phyloP scores from a whole-genome alignment of 2,329 filamentous ascomycete genomes.

The Stagonosporopsis vannaccii region DNA sequence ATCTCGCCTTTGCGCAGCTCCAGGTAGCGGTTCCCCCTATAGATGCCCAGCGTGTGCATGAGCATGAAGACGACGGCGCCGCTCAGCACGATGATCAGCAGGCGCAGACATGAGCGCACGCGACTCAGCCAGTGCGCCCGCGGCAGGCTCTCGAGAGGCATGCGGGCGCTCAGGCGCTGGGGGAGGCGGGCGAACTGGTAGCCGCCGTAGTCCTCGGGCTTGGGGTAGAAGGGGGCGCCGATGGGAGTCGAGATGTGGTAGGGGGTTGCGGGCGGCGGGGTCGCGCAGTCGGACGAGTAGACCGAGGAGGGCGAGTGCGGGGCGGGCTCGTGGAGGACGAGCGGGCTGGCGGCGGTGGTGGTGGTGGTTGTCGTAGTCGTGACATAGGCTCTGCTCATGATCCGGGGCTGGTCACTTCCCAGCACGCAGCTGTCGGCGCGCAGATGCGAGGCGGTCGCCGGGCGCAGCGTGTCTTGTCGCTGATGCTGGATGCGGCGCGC shows the following conservation, averaged over 20 bases:
- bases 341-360: background rate
- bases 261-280: conserved; percentile 22
- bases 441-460: conserved; percentile 2
- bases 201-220: conserved; percentile 29
- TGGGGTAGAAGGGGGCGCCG: conserved; percentile 27
- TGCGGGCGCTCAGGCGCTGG: conserved; percentile 32
- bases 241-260: conserved; percentile 28
- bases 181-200: conserved; percentile 23
- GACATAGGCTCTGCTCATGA: conserved; percentile 13
- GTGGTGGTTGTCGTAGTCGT: background rate
- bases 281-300: background rate
- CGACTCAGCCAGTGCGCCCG: conserved; percentile 47
- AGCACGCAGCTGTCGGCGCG: conserved; percentile 21
- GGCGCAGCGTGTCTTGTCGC: conserved; percentile 9
- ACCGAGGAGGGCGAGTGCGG: conserved; percentile 1
- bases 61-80: conserved; percentile 46
- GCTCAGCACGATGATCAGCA: conserved; percentile 48
- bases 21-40: conserved; percentile 44
- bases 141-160: conserved; percentile 40
- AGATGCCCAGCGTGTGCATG: conserved; percentile 47
- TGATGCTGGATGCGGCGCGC: conserved; percentile 7
- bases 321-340: background rate
- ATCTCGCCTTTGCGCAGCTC: conserved; percentile 48
- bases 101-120: conserved; percentile 46
- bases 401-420: conserved; percentile 19